Evolutionary conservation across 1,139 yeast species (phyloP), one percentile per base, ranked within the genome.

Genomic region (Suhomyces kunorum): DNA sequence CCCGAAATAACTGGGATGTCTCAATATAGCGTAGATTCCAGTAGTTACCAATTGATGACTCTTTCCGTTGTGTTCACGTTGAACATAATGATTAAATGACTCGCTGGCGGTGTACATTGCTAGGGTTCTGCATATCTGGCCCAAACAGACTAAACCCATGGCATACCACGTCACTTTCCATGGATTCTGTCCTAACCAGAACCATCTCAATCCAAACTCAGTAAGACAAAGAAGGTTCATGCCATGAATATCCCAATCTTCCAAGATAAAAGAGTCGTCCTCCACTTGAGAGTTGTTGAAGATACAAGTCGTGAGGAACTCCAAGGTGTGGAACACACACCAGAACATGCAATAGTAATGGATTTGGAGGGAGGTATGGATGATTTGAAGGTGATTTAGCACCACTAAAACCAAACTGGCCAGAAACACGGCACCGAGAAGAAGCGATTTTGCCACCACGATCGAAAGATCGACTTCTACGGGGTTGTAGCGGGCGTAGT

Each of bases 1-100:
- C 1, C 98, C 98, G 42, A 81, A 76, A 62, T 92, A 92, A 37
- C 95, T 83, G 8, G 98, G 98, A 59, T 92, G 98, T 44, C 98
- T 73, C 8, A 78, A 64, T 14, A 64, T 48, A 1, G 69, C 46
- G 61, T 92, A 92, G 3, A 92, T 68, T 0, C 98, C 98, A 6
- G 64, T 50, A 0, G 87, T 86, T 8, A 92, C 81, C 33, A 92
- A 68, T 14, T 53, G 63, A 56, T 92, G 98, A 37, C 75, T 74
- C 0, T 63, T 54, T 23, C 67, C 62, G n/a, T 50, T 37, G 42
- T 74, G 81, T 20, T 66, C 58, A 5, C 76, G 60, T 40, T 83
- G 89, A 2, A 94, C 76, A 33, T 81, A 66, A 61, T 94, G 98
- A 40, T 88, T 85, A 63, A 92, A 94, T n/a, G 94, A 87, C 40